Conservation (phyloP, 2,329 filamentous ascomycete species). For the Periconia sp. region DNA sequence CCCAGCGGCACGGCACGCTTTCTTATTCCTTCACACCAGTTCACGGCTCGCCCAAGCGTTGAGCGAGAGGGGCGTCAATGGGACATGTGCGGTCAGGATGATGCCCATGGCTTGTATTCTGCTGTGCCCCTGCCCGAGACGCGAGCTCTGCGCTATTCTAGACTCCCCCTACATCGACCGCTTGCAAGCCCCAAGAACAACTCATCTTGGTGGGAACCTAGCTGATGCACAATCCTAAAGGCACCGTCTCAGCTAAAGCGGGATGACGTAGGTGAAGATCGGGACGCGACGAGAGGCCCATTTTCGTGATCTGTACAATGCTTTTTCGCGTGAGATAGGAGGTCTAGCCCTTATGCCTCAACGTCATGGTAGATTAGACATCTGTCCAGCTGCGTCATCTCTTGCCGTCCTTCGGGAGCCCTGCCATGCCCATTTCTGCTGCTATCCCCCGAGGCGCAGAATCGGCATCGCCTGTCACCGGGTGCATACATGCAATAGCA, state of each 20-base stretch:
- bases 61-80: background rate
- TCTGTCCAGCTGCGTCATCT: no score
- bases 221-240: no score
- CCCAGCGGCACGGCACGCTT: conserved; percentile 15
- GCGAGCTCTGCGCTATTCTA: conserved; percentile 8
- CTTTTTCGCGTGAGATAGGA: background rate
- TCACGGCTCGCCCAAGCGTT: conserved; percentile 6
- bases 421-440: conserved; percentile 16
- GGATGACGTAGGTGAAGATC: no score
- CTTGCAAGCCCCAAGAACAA: no score
- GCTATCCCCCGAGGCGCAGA: conserved; percentile 21
- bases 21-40: conserved; percentile 2
- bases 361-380: no score
- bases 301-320: background rate
- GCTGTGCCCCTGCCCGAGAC: conserved; percentile 16
- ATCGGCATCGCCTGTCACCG: conserved; percentile 17
- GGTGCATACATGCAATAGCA: conserved; percentile 17
- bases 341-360: no score
- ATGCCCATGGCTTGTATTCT: conserved; percentile 10
- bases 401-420: conserved; percentile 15
- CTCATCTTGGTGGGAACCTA: no score
- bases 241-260: no score
- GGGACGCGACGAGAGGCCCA: no score
- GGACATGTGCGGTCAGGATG: conserved; percentile 2
- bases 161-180: background rate